phyloP scores from a whole-genome alignment of 2,329 filamentous ascomycete species.

The Aureobasidium sp. region DNA sequence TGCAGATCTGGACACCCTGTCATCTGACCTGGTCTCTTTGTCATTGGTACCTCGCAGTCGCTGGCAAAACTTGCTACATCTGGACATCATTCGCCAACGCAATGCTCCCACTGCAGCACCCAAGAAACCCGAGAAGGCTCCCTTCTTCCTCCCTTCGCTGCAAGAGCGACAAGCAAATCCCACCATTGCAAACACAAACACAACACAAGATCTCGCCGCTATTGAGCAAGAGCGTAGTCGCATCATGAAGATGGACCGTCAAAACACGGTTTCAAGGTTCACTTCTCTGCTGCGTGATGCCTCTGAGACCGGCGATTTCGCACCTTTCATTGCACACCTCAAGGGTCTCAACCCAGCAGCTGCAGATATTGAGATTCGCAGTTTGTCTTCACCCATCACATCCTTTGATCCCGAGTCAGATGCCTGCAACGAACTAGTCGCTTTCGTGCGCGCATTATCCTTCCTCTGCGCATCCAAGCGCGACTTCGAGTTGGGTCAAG shows the following conservation, averaged over 20 bases:
- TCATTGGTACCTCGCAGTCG: slow-evolving; percentile 89
- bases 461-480: slow-evolving; percentile 70
- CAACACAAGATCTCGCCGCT: slow-evolving; percentile 35
- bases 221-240: slow-evolving; percentile 36
- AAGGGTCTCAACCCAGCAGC: slow-evolving; percentile 85
- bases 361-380: slow-evolving; percentile 91
- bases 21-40: slow-evolving; percentile 84
- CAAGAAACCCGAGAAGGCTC: slow-evolving; percentile 92
- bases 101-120: slow-evolving; percentile 96
- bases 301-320: slow-evolving; percentile 65
- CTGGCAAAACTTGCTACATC: slow-evolving; percentile 95
- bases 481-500: slow-evolving; percentile 95
- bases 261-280: slow-evolving; percentile 40
- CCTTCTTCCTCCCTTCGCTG: slow-evolving; percentile 89
- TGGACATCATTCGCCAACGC: slow-evolving; percentile 89
- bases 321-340: slow-evolving; percentile 78
- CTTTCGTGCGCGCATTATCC: slow-evolving; percentile 87
- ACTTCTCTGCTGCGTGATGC: slow-evolving; percentile 53
- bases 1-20: slow-evolving; percentile 52
- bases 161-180: slow-evolving; percentile 39
- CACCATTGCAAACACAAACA: slow-evolving; percentile 30
- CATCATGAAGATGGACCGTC: slow-evolving; percentile 32
- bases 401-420: slow-evolving; percentile 19
- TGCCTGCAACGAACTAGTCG: slow-evolving; percentile 72
- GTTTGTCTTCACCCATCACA: slow-evolving; percentile 62